Conservation (phyloP, 2,329 filamentous ascomycete genomes). For the Mollisia scopiformis region DNA sequence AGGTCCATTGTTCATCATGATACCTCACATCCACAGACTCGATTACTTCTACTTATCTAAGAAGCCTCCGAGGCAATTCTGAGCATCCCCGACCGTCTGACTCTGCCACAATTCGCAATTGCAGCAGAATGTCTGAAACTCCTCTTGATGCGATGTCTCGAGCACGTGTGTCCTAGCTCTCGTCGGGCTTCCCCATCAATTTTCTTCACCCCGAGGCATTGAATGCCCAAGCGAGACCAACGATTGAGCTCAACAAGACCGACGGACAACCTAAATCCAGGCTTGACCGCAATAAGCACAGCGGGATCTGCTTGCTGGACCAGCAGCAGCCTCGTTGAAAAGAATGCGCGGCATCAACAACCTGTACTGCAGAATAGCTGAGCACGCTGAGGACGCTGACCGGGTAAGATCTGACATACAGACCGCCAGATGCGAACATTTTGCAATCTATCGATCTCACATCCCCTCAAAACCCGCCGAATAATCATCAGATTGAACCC, state of each 20-base stretch:
- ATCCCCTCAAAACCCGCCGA: conserved; percentile 9
- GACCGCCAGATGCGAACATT: not conserved
- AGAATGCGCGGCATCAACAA: not conserved
- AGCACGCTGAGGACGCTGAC: not conserved
- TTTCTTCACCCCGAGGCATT: conserved; percentile 17
- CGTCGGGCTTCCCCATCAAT: not conserved
- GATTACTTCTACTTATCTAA: not conserved
- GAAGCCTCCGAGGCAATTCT: not conserved
- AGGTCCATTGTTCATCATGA: not conserved
- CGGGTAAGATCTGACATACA: conserved; percentile 1
- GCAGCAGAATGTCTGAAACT: too few relatives aligned
- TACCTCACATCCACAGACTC: not conserved
- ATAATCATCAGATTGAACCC: not conserved
- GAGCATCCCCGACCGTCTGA: too few relatives aligned
- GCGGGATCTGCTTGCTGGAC: not conserved
- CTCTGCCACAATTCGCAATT: not conserved
- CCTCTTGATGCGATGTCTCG: too few relatives aligned
- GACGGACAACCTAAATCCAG: not conserved
- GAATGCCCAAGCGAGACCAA: conserved; percentile 16
- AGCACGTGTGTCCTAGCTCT: not conserved
- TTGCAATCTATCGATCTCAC: not conserved
- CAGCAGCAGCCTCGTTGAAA: conserved; percentile 16
- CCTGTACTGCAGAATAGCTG: not conserved
- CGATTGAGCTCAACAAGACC: conserved; percentile 19
- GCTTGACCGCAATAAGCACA: conserved; percentile 7